Base-by-base conservation (phyloP, 2,329 filamentous ascomycete genomes). In the Monosporascus ibericus region DNA sequence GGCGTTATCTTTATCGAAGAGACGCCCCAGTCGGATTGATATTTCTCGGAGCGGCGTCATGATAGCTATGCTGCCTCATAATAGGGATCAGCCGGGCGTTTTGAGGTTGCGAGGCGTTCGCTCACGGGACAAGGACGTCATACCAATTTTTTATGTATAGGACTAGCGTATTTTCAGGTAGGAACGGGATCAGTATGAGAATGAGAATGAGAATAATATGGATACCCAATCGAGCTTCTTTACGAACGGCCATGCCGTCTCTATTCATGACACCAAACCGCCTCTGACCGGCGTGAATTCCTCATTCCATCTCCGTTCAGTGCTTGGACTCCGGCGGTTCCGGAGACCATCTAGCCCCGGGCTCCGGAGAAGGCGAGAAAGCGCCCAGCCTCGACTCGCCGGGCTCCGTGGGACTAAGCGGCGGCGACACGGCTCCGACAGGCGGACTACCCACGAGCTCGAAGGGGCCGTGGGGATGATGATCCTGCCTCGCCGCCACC, bases 381-480 rank as follows among this genome's bases (percentile, higher is more conserved):
- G 37, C 48, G 22, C 18, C 39, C 24, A 27, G 18, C 22, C 55
- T 54, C 20, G 30, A 51, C 42, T 22, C 38, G 20, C 52, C 54
- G 18, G 48, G 48, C 48, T 60, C 54, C n/a, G 58, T 54, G 9
- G 40, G 39, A 17, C 48, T 59, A 51, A 58, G 51, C 11, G 51
- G 57, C 30, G 55, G 48, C 7, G 60, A 58, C 14, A 15, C 18
- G n/a, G 40, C 20, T 5, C 5, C 20, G 11, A 6, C 2, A 5
- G 42, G 22, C 22, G 68, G 70, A 7, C 67, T 69, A 22, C 73
- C 77, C 50, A 76, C 71, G 38, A 81, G 58, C 62, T 80, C 78
- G 48, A 70, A 73, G 20, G 69, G 63, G 18, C 24, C 24, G 24
- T 68, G 67, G 6, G 67, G 56, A 22, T 66, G 62, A 5, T 58